Evolutionary conservation across 179 eudicot genomes (phyloP).

Genomic region (Carnegiea gigantea): DNA sequence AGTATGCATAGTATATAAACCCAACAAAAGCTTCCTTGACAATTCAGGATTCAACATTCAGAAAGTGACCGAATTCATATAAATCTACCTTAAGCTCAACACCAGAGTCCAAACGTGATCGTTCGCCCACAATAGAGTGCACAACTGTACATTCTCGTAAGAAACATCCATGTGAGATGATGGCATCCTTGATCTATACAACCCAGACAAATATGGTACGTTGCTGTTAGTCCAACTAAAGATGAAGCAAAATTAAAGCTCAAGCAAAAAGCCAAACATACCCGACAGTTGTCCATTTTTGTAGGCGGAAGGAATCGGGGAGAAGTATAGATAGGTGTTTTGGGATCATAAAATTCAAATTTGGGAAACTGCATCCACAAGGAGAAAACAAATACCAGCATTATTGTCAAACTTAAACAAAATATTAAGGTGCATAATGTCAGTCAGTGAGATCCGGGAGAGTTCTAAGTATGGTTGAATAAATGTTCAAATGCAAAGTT

Average conservation of each 20-base stretch:
- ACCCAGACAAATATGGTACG: slow-evolving; percentile 13
- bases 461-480: too few relatives aligned
- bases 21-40: background rate
- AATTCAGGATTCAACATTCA: background rate
- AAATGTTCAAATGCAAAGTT: background rate
- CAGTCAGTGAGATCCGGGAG: too few relatives aligned
- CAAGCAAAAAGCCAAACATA: slow-evolving; percentile 27
- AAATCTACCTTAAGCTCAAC: slow-evolving; percentile 71
- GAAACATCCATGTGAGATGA: slow-evolving; percentile 94
- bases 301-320: slow-evolving; percentile 80
- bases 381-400: background rate
- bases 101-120: slow-evolving; percentile 82
- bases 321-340: slow-evolving; percentile 76
- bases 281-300: slow-evolving; percentile 67
- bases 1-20: background rate
- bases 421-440: background rate
- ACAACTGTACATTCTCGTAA: slow-evolving; percentile 66
- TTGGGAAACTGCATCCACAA: slow-evolving; percentile 53
- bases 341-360: slow-evolving; percentile 71
- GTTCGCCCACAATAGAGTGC: slow-evolving; percentile 84
- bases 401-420: background rate
- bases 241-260: background rate
- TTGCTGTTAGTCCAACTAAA: background rate
- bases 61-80: background rate
- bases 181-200: slow-evolving; percentile 83